Base-by-base conservation (phyloP, 2,329 filamentous ascomycete species). In the Ciborinia camelliae region DNA sequence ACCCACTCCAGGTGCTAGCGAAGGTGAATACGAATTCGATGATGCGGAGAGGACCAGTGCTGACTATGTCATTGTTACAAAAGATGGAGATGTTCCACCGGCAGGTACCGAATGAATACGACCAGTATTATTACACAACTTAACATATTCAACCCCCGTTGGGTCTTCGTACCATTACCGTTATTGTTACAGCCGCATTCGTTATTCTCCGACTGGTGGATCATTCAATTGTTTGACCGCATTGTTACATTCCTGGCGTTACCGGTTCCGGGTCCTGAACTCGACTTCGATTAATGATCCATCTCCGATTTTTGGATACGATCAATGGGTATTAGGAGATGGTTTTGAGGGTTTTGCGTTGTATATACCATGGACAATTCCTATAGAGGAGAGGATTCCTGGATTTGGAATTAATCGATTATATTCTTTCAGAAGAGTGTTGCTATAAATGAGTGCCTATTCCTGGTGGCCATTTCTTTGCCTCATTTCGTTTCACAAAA, bases 1-100 rank as follows among this genome's bases (percentile, higher is more conserved):
- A 59, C 74, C 74, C 2, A 76, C 74, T 35, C 74, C 74, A 45
- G 72, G 74, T 65, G 70, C 73, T 60, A 76, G 74, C 65, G 74
- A 75, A 73, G 74, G 74, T 75, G 71, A 74, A 70, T 73, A 72
- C 62, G 70, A 73, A 43, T 45, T 71, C 62, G 70, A 71, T 64
- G 58, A 68, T 55, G 53, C 54, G 26, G 35, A 59, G 35, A 67
- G 57, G 60, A 67, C 52, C 35, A 67, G 67, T 71, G 68, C 70
- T 73, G 68, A 73, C 71, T 59, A 47, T 59, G 43, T 52, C 35
- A 52, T 58, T 43, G 65, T 64, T 52, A 60, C 55, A 57, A 58
- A 71, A 72, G 71, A 72, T 68, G 71, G 71, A 62, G 71, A 72
- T 54, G 62, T 60, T 43, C 62, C 60, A 52, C 45, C 39, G 48